These are phyloP conservation scores for Solanum tacnaense DNA, from an alignment of 257 asterid species.

Conservation along the genomic window DNA sequence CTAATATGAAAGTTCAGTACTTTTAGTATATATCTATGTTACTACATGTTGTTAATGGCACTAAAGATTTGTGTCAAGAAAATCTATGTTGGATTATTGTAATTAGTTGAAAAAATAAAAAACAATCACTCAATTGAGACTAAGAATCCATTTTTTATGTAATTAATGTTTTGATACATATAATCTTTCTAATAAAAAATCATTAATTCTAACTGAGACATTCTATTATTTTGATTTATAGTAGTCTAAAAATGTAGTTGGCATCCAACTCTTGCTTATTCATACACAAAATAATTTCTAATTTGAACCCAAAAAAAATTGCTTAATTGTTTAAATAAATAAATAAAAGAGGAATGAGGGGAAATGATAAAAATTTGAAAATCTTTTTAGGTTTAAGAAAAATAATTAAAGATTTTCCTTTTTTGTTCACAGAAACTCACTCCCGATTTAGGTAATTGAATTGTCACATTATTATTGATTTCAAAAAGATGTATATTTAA, in stretches of 20 bases:
- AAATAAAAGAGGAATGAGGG: background rate
- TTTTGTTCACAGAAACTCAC: background rate
- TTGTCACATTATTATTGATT: background rate
- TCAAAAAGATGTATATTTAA: background rate
- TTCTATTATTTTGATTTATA: background rate
- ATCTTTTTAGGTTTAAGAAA: background rate
- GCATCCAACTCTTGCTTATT: background rate
- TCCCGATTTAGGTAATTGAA: background rate
- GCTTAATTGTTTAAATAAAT: background rate
- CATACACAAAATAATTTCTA: background rate
- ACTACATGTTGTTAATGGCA: background rate
- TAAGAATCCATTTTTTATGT: background rate
- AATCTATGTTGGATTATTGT: background rate
- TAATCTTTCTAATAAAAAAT: background rate
- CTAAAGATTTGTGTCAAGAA: background rate
- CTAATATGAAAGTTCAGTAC: background rate
- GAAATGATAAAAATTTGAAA: background rate
- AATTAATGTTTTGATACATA: background rate
- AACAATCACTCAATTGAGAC: background rate
- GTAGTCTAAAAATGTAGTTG: background rate
- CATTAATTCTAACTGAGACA: background rate
- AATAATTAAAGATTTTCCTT: background rate
- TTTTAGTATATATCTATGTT: background rate
- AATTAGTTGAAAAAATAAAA: background rate
- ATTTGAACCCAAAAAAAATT: background rate